These are phyloP conservation scores for Cyberlindnera euphorbiiphila DNA, from an alignment of 805 yeast species.

Conservation along the genomic window DNA sequence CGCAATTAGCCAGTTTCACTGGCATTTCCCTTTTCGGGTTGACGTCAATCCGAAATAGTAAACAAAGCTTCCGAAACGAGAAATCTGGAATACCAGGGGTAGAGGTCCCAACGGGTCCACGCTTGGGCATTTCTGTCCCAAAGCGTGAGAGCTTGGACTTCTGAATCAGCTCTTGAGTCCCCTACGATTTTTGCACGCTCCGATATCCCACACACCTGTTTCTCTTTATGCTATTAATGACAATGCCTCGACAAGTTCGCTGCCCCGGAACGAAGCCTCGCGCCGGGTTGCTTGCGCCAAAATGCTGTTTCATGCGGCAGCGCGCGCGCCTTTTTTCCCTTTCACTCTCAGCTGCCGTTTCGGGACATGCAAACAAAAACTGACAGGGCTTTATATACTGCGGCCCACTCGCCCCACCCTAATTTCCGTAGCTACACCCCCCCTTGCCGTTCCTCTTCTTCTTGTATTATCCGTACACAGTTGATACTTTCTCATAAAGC, in stretches of 20 bases:
- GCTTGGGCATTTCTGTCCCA: too few relatives aligned
- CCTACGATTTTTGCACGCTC: too few relatives aligned
- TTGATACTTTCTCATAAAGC: too few relatives aligned
- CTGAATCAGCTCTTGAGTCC: too few relatives aligned
- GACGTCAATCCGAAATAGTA: slow-evolving; percentile 10
- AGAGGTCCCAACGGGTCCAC: background rate
- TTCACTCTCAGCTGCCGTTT: slow-evolving; percentile 9
- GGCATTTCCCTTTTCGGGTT: slow-evolving; percentile 10
- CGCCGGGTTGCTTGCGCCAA: slow-evolving; percentile 12
- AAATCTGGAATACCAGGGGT: slow-evolving; percentile 8
- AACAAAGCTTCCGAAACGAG: slow-evolving; percentile 17
- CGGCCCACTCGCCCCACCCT: slow-evolving; percentile 8
- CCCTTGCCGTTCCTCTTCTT: background rate
- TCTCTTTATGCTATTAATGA: too few relatives aligned
- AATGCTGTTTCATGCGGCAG: slow-evolving; percentile 13
- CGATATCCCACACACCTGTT: too few relatives aligned
- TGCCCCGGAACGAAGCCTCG: too few relatives aligned
- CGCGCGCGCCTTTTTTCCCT: too few relatives aligned
- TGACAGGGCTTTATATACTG: slow-evolving; percentile 8
- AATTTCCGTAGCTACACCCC: background rate
- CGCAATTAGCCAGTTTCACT: slow-evolving; percentile 16
- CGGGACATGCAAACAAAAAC: slow-evolving; percentile 3
- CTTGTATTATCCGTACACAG: background rate
- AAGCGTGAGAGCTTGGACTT: too few relatives aligned
- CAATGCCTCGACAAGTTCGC: too few relatives aligned